These are phyloP conservation scores for Pholiota adiposa DNA, from an alignment of 1,284 basidiomycete species.

Conservation along the genomic window DNA sequence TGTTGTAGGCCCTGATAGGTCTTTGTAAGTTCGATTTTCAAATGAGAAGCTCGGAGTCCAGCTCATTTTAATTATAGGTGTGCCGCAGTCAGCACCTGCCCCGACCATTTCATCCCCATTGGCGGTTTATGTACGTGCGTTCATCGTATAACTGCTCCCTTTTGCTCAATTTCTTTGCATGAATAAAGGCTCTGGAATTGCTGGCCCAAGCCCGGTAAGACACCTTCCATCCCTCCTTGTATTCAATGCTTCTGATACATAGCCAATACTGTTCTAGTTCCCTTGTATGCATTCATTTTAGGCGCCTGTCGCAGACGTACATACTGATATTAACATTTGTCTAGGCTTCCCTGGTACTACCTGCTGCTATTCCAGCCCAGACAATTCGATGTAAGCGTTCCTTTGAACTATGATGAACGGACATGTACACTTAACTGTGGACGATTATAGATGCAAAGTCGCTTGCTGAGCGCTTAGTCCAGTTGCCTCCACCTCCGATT, in stretches of 20 bases:
- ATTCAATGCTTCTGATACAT: too few species aligned
- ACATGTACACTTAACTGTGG: too few species aligned
- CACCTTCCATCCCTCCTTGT: background rate
- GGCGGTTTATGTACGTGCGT: constrained; percentile 20
- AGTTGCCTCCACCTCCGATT: too few species aligned
- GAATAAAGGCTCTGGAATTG: constrained; percentile 24
- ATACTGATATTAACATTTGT: background rate
- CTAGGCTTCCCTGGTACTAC: constrained; percentile 22
- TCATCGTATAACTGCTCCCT: background rate
- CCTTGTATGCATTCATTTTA: constrained; percentile 12
- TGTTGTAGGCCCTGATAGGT: constrained; percentile 15
- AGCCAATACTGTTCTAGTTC: background rate
- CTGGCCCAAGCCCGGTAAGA: constrained; percentile 24
- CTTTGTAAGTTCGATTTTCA: constrained; percentile 13
- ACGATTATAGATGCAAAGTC: background rate
- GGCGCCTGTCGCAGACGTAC: too few species aligned
- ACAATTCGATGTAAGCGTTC: constrained; percentile 19
- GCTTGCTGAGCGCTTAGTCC: background rate
- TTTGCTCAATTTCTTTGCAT: background rate
- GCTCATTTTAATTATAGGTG: constrained; percentile 10
- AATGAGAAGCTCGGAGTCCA: background rate
- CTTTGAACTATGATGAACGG: too few species aligned
- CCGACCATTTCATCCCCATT: constrained; percentile 16
- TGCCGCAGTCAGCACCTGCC: constrained; percentile 20
- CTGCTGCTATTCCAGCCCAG: constrained; percentile 25